These are phyloP conservation scores for Leavenworthia alabamica DNA, from an alignment of 345 rosid species.

Conservation along the genomic window DNA sequence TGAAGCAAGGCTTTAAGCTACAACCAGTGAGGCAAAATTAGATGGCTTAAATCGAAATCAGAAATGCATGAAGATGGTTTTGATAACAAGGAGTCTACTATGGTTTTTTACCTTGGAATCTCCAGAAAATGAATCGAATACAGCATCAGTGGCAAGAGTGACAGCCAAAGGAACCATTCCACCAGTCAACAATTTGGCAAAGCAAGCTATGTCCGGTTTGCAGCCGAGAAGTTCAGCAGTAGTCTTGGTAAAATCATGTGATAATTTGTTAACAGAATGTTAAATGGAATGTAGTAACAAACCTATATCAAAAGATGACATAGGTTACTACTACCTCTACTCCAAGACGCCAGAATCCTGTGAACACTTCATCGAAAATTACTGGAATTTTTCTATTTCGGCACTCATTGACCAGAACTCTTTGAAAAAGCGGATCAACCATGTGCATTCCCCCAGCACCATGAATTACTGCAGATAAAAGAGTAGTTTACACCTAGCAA, in stretches of 20 bases:
- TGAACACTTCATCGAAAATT: conserved; percentile 92
- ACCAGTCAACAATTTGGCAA: conserved; percentile 82
- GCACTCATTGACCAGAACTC: conserved; percentile 76
- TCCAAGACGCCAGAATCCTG: conserved; percentile 98
- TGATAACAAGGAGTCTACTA: not conserved
- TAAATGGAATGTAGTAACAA: not conserved
- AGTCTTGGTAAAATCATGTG: conserved; percentile 40
- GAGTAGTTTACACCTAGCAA: conserved; percentile 8
- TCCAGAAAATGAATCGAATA: conserved; percentile 72
- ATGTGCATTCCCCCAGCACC: conserved; percentile 97
- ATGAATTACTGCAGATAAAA: conserved; percentile 58
- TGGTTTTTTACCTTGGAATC: conserved; percentile 69
- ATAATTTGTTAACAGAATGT: conserved; percentile 14
- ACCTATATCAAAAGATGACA: not conserved
- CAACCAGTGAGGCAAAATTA: conserved; percentile 16
- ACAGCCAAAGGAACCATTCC: conserved; percentile 87
- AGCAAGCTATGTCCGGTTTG: conserved; percentile 93
- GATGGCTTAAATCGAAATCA: not conserved
- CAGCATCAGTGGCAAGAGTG: conserved; percentile 67
- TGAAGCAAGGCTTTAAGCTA: conserved; percentile 91
- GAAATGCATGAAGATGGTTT: not conserved
- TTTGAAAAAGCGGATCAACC: conserved; percentile 95
- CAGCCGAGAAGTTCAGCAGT: conserved; percentile 74
- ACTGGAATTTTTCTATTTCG: conserved; percentile 67
- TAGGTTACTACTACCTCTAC: conserved; percentile 54